Evolutionary conservation across 352 stramenopile genomes (phyloP).

Genomic region (Phytopythium delawarense): DNA sequence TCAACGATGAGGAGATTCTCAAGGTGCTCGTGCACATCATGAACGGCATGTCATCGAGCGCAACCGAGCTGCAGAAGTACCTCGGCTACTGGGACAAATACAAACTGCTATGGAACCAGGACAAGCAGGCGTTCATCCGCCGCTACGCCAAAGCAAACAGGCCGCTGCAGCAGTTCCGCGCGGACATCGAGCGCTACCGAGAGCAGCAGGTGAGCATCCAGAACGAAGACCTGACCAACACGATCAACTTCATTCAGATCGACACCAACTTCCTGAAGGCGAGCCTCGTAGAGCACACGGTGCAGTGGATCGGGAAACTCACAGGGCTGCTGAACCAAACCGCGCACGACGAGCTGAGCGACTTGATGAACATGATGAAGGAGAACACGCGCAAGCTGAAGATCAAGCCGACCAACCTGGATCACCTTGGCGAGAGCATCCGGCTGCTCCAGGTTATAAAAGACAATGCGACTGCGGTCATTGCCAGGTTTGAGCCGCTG

Average conservation of each 20-base stretch:
- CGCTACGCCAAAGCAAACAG: slow-evolving; percentile 94
- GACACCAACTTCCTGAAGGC: slow-evolving; percentile 92
- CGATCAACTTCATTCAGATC: slow-evolving; percentile 95
- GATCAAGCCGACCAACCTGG: slow-evolving; percentile 82
- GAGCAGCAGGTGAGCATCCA: slow-evolving; percentile 91
- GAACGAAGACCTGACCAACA: slow-evolving; percentile 90
- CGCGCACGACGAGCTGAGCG: slow-evolving; percentile 81
- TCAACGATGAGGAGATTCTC: slow-evolving; percentile 94
- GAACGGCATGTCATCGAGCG: slow-evolving; percentile 94
- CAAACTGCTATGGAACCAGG: slow-evolving; percentile 91
- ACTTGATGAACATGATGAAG: slow-evolving; percentile 88
- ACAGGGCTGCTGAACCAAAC: slow-evolving; percentile 91
- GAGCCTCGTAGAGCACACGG: slow-evolving; percentile 88
- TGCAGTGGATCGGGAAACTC: slow-evolving; percentile 93
- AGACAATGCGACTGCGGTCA: slow-evolving; percentile 60
- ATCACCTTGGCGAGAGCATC: slow-evolving; percentile 91
- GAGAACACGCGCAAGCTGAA: slow-evolving; percentile 84
- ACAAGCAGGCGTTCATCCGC: slow-evolving; percentile 94
- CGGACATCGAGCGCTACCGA: slow-evolving; percentile 89
- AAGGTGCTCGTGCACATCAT: slow-evolving; percentile 95
- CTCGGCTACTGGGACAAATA: slow-evolving; percentile 95
- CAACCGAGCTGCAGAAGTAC: slow-evolving; percentile 93
- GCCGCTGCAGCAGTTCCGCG: slow-evolving; percentile 90
- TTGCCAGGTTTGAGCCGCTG: slow-evolving; percentile 78
- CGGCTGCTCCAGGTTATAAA: slow-evolving; percentile 87